Base-by-base conservation (phyloP, 352 stramenopile species). In the Pythium scleroteichum region DNA sequence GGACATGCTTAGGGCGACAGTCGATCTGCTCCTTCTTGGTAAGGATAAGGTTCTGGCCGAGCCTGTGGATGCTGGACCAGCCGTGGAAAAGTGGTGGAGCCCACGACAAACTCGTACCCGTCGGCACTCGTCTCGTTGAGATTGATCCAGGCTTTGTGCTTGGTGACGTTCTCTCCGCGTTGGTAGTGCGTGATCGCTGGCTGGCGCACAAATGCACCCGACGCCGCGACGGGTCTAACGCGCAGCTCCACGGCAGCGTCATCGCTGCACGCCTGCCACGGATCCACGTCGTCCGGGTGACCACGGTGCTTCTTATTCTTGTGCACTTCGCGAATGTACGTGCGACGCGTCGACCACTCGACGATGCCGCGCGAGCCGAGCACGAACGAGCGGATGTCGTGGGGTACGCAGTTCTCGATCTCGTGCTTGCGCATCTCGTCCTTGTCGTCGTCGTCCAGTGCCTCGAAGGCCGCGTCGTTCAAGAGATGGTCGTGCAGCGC, bases 381-480 rank as follows among this genome's bases (percentile, higher is more conserved):
- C 19, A 84, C 57, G 51, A 83, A 89, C 41, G 82, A 92, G 39
- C 74, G 76, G 41, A 94, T 85, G 68, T 90, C 76, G 70, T 88
- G 87, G 14, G 82, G 85, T 58, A 90, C 82, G 64, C 82, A 94
- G 71, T 94, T 94, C 64, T 94, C 85, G 44, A 94, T 71, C 66
- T 90, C 79, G 59, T 76, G 78, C 79, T 91, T 88, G 42, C 85
- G 69, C 59, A 90, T 88, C 53, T 90, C 82, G 27, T 71, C 64
- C 27, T 78, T 78, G 59, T 74, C 54, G 47, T 78, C 74, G 13
- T 85, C 78, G 20, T 76, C 71, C 16, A 88, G 73, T 42, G 69
- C 53, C 7, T 74, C 60, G 17, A 80, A 69, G 26, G 62, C 66
- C 22, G 68, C 60, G 27, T 78, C 74, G 46, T 72, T 64, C 53